These are phyloP conservation scores for Tuber borchii DNA, from an alignment of 495 filamentous ascomycete species.

Conservation along the genomic window DNA sequence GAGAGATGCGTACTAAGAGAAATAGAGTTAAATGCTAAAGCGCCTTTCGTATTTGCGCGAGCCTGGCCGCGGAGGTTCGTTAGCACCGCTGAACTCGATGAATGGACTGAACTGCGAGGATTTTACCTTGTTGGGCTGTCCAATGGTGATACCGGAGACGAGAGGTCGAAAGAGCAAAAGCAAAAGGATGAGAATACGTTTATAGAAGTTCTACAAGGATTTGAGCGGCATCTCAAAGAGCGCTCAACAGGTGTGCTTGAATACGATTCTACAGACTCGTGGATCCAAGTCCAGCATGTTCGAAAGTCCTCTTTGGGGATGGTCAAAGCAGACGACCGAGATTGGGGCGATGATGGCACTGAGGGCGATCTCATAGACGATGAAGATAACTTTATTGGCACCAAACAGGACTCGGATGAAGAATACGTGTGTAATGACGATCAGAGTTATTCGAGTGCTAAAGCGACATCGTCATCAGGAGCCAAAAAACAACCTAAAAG, in stretches of 20 bases:
- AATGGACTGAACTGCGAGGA: slow-evolving; percentile 41
- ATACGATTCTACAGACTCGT: slow-evolving; percentile 48
- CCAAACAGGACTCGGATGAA: slow-evolving; percentile 38
- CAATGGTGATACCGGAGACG: slow-evolving; percentile 22
- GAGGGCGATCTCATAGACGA: slow-evolving; percentile 44
- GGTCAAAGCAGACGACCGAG: slow-evolving; percentile 46
- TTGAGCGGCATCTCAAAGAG: slow-evolving; percentile 47
- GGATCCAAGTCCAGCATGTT: slow-evolving; percentile 47
- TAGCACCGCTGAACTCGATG: slow-evolving; percentile 17
- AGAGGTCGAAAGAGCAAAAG: slow-evolving; percentile 42
- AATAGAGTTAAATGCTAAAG: slow-evolving; percentile 48
- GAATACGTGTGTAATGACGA: slow-evolving; percentile 42
- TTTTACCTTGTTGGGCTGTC: slow-evolving; percentile 55
- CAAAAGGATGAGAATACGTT: slow-evolving; percentile 40
- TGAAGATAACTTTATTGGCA: slow-evolving; percentile 3
- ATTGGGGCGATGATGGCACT: slow-evolving; percentile 48
- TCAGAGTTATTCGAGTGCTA: slow-evolving; percentile 38
- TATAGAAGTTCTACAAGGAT: slow-evolving; percentile 46
- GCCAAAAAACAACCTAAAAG: slow-evolving; percentile 7
- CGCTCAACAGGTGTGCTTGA: slow-evolving; percentile 44
- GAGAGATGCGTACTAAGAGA: slow-evolving; percentile 19
- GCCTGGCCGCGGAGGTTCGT: slow-evolving; percentile 57
- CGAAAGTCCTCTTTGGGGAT: slow-evolving; percentile 43
- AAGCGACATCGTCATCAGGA: slow-evolving; percentile 10
- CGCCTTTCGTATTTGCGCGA: slow-evolving; percentile 47